These are phyloP conservation scores for Thelonectria rubi DNA, from an alignment of 2,329 filamentous ascomycete genomes.

Conservation along the genomic window DNA sequence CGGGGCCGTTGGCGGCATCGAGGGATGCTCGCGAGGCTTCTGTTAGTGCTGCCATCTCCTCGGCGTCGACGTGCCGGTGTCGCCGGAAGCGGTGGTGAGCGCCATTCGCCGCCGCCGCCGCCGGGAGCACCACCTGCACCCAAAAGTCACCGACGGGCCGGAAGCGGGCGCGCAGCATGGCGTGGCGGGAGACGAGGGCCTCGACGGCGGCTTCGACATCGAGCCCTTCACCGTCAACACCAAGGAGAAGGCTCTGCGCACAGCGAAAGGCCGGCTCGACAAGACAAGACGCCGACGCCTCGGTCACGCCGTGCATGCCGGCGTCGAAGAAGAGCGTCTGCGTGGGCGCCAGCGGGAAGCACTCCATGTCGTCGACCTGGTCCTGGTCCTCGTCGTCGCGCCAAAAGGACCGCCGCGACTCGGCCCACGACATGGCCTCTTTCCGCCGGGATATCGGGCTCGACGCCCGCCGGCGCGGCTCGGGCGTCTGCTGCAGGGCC, in stretches of 20 bases:
- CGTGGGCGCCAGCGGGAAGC: constrained; percentile 62
- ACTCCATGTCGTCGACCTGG: constrained; percentile 42
- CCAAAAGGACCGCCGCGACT: constrained; percentile 37
- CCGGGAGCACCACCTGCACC: constrained; percentile 56
- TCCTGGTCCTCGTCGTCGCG: constrained; percentile 41
- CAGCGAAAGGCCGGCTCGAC: constrained; percentile 55
- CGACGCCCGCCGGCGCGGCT: constrained; percentile 43
- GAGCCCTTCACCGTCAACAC: constrained; percentile 46
- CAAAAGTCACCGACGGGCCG: constrained; percentile 51
- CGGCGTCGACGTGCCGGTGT: constrained; percentile 51
- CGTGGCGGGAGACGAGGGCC: constrained; percentile 59
- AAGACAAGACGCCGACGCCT: constrained; percentile 36
- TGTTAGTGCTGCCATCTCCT: constrained; percentile 53
- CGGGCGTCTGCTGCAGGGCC: constrained; percentile 54
- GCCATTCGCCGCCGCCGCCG: constrained; percentile 51
- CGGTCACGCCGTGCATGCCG: constrained; percentile 50
- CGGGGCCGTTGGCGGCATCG: constrained; percentile 59
- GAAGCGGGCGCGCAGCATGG: constrained; percentile 62
- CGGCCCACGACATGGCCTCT: constrained; percentile 26
- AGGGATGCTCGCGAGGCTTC: constrained; percentile 55
- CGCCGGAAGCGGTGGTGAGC: constrained; percentile 58
- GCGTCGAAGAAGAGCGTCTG: constrained; percentile 64
- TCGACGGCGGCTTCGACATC: constrained; percentile 60
- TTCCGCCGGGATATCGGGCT: constrained; percentile 12
- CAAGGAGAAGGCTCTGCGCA: constrained; percentile 60